A percentile compares a stretch with the other conserved stretches of the same genome.
Evolutionary conservation across 2,329 filamentous ascomycete species (phyloP).

Genomic region (Plectosphaerella sp.): DNA sequence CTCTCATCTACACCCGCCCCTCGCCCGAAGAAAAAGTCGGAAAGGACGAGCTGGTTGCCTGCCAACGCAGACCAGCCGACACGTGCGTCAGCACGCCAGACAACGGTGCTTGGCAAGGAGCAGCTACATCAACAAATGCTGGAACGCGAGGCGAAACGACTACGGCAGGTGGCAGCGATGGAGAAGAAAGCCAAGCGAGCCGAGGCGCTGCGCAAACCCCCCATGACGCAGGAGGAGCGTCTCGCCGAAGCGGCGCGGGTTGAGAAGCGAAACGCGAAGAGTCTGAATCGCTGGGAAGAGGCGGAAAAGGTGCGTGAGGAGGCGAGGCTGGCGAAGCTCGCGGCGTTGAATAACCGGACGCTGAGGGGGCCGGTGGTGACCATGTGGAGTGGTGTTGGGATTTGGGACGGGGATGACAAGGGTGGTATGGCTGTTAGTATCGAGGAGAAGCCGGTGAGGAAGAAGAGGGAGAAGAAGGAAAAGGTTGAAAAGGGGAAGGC

Average conservation of each 20-base stretch:
- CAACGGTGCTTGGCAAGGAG: constrained; percentile 55
- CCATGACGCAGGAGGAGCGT: constrained; percentile 83
- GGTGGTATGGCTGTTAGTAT: constrained; percentile 63
- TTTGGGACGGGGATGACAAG: constrained; percentile 57
- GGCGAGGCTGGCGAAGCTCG: constrained; percentile 75
- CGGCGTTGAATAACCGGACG: constrained; percentile 81
- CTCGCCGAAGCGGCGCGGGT: constrained; percentile 77
- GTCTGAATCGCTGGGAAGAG: constrained; percentile 88
- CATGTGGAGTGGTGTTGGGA: constrained; percentile 88
- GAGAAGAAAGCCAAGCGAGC: constrained; percentile 65
- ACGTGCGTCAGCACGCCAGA: constrained; percentile 53
- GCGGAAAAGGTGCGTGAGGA: constrained; percentile 86
- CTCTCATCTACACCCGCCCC: constrained; percentile 34
- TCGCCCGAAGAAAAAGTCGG: constrained; percentile 56
- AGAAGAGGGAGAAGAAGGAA: constrained; percentile 52
- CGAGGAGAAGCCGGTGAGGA: constrained; percentile 50
- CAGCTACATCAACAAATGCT: constrained; percentile 67
- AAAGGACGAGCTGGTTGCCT: constrained; percentile 55
- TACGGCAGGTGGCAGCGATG: constrained; percentile 66
- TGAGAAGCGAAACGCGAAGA: constrained; percentile 85
- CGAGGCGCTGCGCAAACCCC: constrained; percentile 70
- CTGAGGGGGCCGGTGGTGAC: constrained; percentile 86
- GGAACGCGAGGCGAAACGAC: constrained; percentile 64
- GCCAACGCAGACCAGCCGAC: constrained; percentile 50
- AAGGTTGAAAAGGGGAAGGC: constrained; percentile 28